Evolutionary conservation across 768 basidiomycete species (phyloP).

Genomic region (Lactifluus piperatus): DNA sequence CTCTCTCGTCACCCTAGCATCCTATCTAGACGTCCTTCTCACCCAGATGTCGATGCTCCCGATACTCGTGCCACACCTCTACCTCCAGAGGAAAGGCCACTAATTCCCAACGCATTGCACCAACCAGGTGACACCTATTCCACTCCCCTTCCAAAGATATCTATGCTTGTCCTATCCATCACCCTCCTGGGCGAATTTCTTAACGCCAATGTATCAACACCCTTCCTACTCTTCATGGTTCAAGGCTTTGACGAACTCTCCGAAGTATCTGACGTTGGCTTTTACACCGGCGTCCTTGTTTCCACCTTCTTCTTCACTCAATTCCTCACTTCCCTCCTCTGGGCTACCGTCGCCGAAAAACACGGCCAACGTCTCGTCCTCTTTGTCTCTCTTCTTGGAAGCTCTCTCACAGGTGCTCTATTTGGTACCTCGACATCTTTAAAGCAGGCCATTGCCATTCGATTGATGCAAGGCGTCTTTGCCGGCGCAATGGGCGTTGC

Average conservation of each 20-base stretch:
- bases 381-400: slow-evolving; percentile 76
- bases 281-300: slow-evolving; percentile 81
- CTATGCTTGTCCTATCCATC: slow-evolving; percentile 90
- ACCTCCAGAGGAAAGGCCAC: slow-evolving; percentile 33
- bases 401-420: slow-evolving; percentile 64
- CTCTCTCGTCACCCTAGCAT: slow-evolving; percentile 14
- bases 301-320: slow-evolving; percentile 90
- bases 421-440: slow-evolving; percentile 74
- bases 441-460: slow-evolving; percentile 73
- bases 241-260: slow-evolving; percentile 69
- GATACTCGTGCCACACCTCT: neutral
- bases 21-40: slow-evolving; percentile 6
- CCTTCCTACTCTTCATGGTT: slow-evolving; percentile 93
- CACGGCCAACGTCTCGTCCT: slow-evolving; percentile 84
- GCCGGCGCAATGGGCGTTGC: slow-evolving; percentile 94
- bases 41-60: slow-evolving; percentile 3
- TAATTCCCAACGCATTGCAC: slow-evolving; percentile 70
- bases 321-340: slow-evolving; percentile 88
- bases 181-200: slow-evolving; percentile 94
- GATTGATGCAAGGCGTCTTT: slow-evolving; percentile 88
- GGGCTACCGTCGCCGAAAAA: slow-evolving; percentile 93
- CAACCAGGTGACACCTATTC: slow-evolving; percentile 51
- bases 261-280: slow-evolving; percentile 80
- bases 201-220: slow-evolving; percentile 86
- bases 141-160: slow-evolving; percentile 77